Conservation (phyloP, 2,329 filamentous ascomycete species). For the Fusarium pseudocircinatum region DNA sequence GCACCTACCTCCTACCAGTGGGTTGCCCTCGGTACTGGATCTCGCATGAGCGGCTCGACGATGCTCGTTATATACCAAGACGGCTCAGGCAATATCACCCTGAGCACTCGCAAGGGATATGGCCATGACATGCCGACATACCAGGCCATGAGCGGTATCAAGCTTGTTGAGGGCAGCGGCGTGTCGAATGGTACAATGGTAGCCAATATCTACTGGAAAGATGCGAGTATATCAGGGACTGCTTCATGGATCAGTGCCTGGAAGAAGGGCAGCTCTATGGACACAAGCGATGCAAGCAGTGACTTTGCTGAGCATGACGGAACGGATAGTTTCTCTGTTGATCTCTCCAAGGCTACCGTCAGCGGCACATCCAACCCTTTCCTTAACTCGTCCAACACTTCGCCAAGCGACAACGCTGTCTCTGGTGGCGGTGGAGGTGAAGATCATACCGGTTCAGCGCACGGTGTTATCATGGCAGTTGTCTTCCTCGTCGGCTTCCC, state of each 20-base stretch:
- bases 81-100: not conserved
- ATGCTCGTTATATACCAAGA: slow-evolving; percentile 3
- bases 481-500: not conserved
- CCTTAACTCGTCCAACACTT: not conserved
- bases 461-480: not conserved
- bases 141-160: not conserved
- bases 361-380: not conserved
- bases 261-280: not conserved
- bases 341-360: not conserved
- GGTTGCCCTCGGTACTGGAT: not conserved
- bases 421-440: not conserved
- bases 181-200: not conserved
- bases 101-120: not conserved
- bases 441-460: not conserved
- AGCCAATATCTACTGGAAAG: not conserved
- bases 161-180: not conserved
- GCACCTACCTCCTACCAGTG: not conserved
- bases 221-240: not conserved
- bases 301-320: not conserved
- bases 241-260: not conserved
- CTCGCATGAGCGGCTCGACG: not conserved
- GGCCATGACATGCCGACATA: not conserved
- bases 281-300: not conserved
- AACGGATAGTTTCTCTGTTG: not conserved
- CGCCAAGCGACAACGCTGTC: not conserved